Base-by-base conservation (phyloP, 225 moss, liverwort and hornwort species). In the Pseudoscleropodium purum region DNA sequence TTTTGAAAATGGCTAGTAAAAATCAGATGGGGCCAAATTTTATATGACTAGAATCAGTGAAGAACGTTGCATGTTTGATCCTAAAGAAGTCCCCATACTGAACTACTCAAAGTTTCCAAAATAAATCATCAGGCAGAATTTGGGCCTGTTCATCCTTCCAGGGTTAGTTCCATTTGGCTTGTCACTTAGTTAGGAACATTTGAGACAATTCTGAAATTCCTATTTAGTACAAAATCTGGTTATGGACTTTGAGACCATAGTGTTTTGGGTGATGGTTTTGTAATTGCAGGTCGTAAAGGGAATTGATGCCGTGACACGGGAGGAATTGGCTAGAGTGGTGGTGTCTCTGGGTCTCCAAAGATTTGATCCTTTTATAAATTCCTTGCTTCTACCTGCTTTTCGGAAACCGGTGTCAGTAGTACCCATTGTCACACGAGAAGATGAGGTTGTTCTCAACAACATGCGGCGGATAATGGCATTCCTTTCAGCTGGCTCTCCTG, bases 281-380 rank as follows among this genome's bases (percentile, higher is more conserved):
- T 45, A 26, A 84, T 69, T 81, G 84, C 92, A 99, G 99, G 95
- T 99, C 63, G 99, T 99, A 7, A 99, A 99, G 90, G 97, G 97
- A 43, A 97, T 99, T 74, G 99, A 99, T 89, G 99, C 99, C 18
- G 94, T 97, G 51, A 95, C 96, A 45, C 95, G 99, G 84, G 97
- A 99, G 85, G 96, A 99, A 87, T 88, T 99, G 81, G 96, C 95
- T 77, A 97, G 87, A 81, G 84, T 99, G 54, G 96, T 97, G 87
- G 84, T 96, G 68, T 91, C 95, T 75, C 91, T 97, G 60, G 99
- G 99, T 57, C 93, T 99, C 24, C 94, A 99, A 69, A 96, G 99
- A 92, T 91, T 99, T 61, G 96, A 97, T 52, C 99, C 97, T 59
- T 83, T 97, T 11, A 83, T 97, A 86, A 93, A 93, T 86, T 93